Conservation (phyloP, 2,329 filamentous ascomycete species). For the Thielaviopsis punctulata region DNA sequence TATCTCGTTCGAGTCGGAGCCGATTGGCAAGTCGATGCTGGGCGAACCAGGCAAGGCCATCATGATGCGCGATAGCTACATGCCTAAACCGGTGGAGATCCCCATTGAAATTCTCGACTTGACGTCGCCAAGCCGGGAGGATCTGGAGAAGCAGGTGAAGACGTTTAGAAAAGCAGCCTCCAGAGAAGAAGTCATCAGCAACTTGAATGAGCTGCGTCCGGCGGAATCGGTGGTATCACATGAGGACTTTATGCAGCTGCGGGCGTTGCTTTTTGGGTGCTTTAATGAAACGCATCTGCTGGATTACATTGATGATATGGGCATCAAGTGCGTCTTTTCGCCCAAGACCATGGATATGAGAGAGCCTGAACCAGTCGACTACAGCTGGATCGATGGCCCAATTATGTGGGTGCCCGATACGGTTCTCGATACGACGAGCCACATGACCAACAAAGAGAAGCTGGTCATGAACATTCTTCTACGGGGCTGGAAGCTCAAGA, state of each 20-base stretch:
- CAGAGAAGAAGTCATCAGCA: constrained; percentile 23
- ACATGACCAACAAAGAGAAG: constrained; percentile 22
- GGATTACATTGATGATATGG: constrained; percentile 21
- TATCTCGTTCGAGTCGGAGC: constrained; percentile 3
- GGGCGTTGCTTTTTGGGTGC: constrained; percentile 28
- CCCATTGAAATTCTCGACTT: constrained; percentile 10
- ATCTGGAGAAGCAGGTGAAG: constrained; percentile 16
- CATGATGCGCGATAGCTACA: constrained; percentile 24
- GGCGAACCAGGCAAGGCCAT: constrained; percentile 27
- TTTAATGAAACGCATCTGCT: constrained; percentile 25
- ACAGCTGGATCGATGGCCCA: constrained; percentile 26
- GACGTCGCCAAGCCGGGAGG: constrained; percentile 13
- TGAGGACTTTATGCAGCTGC: constrained; percentile 26
- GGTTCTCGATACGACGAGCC: not conserved
- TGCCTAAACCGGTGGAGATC: constrained; percentile 1
- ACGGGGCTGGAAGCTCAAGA: constrained; percentile 32
- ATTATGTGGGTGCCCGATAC: constrained; percentile 26
- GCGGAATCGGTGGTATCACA: constrained; percentile 20
- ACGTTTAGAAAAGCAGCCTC: not conserved
- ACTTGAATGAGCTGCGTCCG: constrained; percentile 33
- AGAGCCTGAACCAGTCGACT: constrained; percentile 13
- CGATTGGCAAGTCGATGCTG: constrained; percentile 19
- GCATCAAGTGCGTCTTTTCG: not conserved
- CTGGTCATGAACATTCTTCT: constrained; percentile 28
- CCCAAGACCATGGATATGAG: constrained; percentile 4